phyloP scores from a whole-genome alignment of 2,329 filamentous ascomycete species.

The Fusarium camptoceras region DNA sequence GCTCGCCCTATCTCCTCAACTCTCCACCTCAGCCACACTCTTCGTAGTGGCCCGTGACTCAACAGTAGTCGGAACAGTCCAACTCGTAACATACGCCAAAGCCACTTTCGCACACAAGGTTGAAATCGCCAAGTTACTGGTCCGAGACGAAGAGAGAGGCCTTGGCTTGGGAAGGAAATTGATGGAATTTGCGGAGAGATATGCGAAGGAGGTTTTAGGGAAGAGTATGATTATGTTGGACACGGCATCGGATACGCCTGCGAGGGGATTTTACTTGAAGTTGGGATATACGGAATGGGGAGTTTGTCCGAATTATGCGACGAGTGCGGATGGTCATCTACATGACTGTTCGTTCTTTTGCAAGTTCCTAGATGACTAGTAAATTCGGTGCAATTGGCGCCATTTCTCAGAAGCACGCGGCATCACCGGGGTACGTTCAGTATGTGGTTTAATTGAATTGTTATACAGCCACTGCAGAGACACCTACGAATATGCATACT shows the following conservation, averaged over 20 bases:
- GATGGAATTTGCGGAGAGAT: not conserved
- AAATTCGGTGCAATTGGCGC: too few species aligned
- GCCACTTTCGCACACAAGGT: not conserved
- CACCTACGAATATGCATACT: too few species aligned
- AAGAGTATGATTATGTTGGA: conserved; percentile 7
- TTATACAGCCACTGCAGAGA: too few species aligned
- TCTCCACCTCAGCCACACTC: not conserved
- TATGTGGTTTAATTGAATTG: too few species aligned
- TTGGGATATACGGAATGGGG: conserved; percentile 4
- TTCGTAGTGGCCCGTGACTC: not conserved
- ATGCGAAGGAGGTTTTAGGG: not conserved
- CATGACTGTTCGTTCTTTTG: not conserved
- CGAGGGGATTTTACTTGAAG: conserved; percentile 1
- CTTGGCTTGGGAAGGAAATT: not conserved
- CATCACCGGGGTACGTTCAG: too few species aligned
- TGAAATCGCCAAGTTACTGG: not conserved
- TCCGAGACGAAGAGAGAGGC: not conserved
- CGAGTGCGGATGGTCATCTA: not conserved
- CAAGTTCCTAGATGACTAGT: not conserved
- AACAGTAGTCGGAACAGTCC: not conserved
- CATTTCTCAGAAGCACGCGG: too few species aligned
- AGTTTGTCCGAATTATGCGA: conserved; percentile 3
- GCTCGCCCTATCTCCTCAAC: not conserved
- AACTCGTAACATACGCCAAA: not conserved
- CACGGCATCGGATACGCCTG: not conserved